Percentiles rank a stretch among this genome's conserved stretches.
Conservation (phyloP, 768 basidiomycete genomes). For the Kwoniella heveanensis region DNA sequence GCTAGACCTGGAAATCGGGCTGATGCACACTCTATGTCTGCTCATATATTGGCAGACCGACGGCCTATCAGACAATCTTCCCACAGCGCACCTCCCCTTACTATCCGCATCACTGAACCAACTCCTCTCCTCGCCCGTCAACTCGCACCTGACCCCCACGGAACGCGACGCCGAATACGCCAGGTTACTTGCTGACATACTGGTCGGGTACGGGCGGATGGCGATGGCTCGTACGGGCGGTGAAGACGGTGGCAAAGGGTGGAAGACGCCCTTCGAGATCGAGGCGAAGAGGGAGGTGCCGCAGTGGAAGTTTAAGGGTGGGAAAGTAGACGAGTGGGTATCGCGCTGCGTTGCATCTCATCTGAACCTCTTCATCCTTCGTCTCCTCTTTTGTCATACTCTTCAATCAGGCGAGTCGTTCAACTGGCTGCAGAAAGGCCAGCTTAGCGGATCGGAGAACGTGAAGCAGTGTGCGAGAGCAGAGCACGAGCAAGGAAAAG, state of each 20-base stretch:
- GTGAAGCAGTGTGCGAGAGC: too few species aligned
- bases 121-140: conserved; percentile 37
- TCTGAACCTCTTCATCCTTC: too few species aligned
- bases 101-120: conserved; percentile 37
- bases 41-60: conserved; percentile 54
- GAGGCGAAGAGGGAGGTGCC: conserved; percentile 48
- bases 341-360: too few species aligned
- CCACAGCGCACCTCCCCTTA: conserved; percentile 41
- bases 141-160: conserved; percentile 39
- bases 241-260: conserved; percentile 39
- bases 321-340: conserved; percentile 56
- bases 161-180: conserved; percentile 45
- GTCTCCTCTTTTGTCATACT: too few species aligned
- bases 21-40: too few species aligned
- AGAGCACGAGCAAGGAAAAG: too few species aligned
- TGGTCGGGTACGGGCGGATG: conserved; percentile 52
- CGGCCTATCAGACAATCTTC: conserved; percentile 55
- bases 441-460: too few species aligned
- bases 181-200: conserved; percentile 49
- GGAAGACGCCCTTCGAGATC: conserved; percentile 55
- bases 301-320: conserved; percentile 49
- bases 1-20: too few species aligned
- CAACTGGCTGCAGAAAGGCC: too few species aligned
- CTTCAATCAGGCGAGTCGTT: too few species aligned
- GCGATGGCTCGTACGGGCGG: conserved; percentile 52